Evolutionary conservation across 2,329 filamentous ascomycete species (phyloP), one percentile per base, ranked within the genome.

Genomic region (Cercospora citrullina): DNA sequence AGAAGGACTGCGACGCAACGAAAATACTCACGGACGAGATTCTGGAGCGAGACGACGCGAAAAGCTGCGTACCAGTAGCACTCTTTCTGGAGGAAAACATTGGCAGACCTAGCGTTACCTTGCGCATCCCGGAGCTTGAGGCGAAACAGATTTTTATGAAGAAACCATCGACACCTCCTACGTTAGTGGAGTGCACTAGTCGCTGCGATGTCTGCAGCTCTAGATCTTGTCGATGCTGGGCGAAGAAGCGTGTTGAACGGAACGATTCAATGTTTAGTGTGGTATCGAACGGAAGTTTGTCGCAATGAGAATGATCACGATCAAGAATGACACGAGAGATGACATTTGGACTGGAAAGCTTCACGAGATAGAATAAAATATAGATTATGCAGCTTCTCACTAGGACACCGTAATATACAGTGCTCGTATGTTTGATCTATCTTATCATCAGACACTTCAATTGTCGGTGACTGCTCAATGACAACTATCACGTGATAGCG

Each of bases 61-160:
- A 55, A 12, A 18, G 16, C n/a, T 51, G 16, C 36, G 16, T 10
- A 8, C 36, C 53, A 4, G 18, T 65, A 18, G 39, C 53, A 9
- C 42, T 26, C 30, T 33, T 42, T 8, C 7, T 55, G 5, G 36
- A 59, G 28, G 61, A 64, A 36, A 42, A 68, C 9, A 64, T 60
- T 18, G 61, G 61, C 7, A 51, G 66, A 31, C 60, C 61, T 10
- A 57, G 33, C 36, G 66, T 68, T 6, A 64, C 60, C 3, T 57
- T 64, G 7, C 61, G 57, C 21, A 45, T 68, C n/a, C 66, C 66
- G 18, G 66, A 68, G 26, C 57, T 64, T n/a, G 61, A 61, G 28
- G 66, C 66, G 8, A 68, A 64, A 48, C 66, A 68, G 18, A 64
- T 68, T 23, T 9, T 68, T 26, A 64, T 68, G 66, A 68, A 68